Percentiles rank a stretch among this genome's conserved stretches.
These are phyloP conservation scores for Melaleuca quinquenervia DNA, from an alignment of 345 rosid genomes.

Conservation along the genomic window DNA sequence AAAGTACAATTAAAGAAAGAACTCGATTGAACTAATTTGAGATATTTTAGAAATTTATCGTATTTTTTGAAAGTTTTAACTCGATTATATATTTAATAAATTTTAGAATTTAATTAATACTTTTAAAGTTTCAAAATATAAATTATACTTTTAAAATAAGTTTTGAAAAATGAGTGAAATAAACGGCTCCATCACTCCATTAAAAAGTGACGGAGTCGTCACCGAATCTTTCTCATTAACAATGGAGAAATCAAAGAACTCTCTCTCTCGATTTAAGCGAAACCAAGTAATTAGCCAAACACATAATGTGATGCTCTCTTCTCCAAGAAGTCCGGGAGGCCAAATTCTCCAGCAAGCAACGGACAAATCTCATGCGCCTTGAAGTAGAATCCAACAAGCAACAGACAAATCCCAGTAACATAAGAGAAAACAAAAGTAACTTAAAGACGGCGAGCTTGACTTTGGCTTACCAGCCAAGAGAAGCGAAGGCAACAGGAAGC, in stretches of 20 bases:
- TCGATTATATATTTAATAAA: too few relatives aligned
- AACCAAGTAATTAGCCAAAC: not conserved
- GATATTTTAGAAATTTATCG: too few relatives aligned
- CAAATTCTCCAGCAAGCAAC: not conserved
- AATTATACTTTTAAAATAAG: too few relatives aligned
- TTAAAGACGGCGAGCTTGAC: not conserved
- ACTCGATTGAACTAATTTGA: too few relatives aligned
- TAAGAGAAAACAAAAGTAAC: not conserved
- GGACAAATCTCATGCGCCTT: not conserved
- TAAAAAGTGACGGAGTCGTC: too few relatives aligned
- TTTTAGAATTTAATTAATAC: too few relatives aligned
- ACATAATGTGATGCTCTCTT: not conserved
- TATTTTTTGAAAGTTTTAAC: too few relatives aligned
- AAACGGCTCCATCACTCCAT: too few relatives aligned
- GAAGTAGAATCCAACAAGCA: not conserved
- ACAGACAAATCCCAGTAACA: not conserved
- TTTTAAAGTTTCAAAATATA: too few relatives aligned
- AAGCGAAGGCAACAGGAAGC: conserved; percentile 11
- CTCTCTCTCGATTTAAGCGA: not conserved
- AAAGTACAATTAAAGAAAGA: too few relatives aligned
- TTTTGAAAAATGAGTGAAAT: too few relatives aligned
- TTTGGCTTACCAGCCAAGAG: conserved; percentile 14
- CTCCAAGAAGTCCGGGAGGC: not conserved
- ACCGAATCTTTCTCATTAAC: too few relatives aligned
- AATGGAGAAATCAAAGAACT: not conserved